Base-by-base conservation (phyloP, 2,329 filamentous ascomycete genomes). In the Penicillium thymicola region DNA sequence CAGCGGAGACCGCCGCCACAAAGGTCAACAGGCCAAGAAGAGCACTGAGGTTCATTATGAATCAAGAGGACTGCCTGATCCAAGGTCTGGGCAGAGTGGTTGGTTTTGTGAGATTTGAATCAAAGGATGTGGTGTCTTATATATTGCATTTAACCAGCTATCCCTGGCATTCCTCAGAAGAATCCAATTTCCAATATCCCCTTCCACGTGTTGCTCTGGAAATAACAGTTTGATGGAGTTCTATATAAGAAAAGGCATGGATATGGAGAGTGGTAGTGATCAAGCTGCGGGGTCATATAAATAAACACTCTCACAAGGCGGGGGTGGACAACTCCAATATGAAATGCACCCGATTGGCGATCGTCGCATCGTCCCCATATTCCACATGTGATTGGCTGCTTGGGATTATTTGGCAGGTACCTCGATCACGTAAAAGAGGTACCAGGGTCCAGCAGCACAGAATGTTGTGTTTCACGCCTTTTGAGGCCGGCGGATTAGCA, bases 11-110 rank as follows among this genome's bases (percentile, higher is more conserved):
- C 28, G 64, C 63, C 1, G 59, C 63, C 10, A 65, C 64, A 43
- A 70, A 66, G 57, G 61, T 58, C 57, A 70, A 40, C 1, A 68
- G 56, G 21, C 65, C 67, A 25, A 70, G 18, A 34, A 68, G 54
- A 38, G 63, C 59, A 46, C 58, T 63, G 47, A 57, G 51, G 54
- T 69, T 55, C 67, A 69, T 67, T 13, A 41, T 40, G 45, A 49
- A 30, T 44, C 27, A 46, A 52, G 21, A 9, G 13, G 8, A 34
- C 10, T 7, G n/a, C n/a, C 28, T 10, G n/a, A 5, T 52, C 3
- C 25, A 37, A 23, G n/a, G 14, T 14, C 8, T 40, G 21, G 16
- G 23, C 7, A 25, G n/a, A n/a, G 10, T 40, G 34, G 11, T 55
- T 52, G 23, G 21, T 56, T 38, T 43, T 28, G 5, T 36, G 27